Evolutionary conservation across 345 rosid genomes (phyloP), one percentile per base, ranked within the genome.

Genomic region (Barbarea vulgaris): DNA sequence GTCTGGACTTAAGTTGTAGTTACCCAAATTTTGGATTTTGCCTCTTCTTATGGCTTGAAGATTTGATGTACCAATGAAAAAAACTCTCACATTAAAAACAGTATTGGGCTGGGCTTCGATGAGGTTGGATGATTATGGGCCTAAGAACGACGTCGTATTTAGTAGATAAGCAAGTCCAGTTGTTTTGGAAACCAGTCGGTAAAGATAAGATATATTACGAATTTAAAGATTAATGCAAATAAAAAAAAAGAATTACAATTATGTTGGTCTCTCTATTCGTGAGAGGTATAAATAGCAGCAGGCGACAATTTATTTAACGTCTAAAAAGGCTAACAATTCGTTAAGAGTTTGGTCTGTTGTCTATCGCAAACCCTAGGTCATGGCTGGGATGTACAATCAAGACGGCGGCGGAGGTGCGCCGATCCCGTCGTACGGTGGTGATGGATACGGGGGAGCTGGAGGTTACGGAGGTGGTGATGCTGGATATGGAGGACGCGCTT

Each of bases 351-450:
- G 65, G 50, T 65, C 57, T 64, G 47, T 64, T 39, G 58, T 56
- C 33, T 64, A 56, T 65, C 30, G 66, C 63, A 66, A 78, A 72
- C 81, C 77, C 81, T 78, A 72, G 76, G 69, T 58, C 65, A 88
- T 92, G 96, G 86, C 97, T 65, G 96, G 96, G 54, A 70, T 78
- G 91, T 88, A 92, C 82, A 90, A 87, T 65, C 92, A 91, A 77
- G 89, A 83, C 44, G 86, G 87, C 78, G 87, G 85, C 75, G 79
- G 84, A 41, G 84, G 79, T 25, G 81, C 78, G 25, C 80, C 80
- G 75, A 15, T 82, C 33, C 54, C 84, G 44, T 69, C 82, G n/a
- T 82, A 78, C 10, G 85, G 85, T 21, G 79, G 73, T 14, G 86
- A 75, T 25, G 84, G 83, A 54, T 73, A 71, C 37, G 83, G 84